phyloP scores from a whole-genome alignment of 352 stramenopile species.

The Phytopythium kandeliae region DNA sequence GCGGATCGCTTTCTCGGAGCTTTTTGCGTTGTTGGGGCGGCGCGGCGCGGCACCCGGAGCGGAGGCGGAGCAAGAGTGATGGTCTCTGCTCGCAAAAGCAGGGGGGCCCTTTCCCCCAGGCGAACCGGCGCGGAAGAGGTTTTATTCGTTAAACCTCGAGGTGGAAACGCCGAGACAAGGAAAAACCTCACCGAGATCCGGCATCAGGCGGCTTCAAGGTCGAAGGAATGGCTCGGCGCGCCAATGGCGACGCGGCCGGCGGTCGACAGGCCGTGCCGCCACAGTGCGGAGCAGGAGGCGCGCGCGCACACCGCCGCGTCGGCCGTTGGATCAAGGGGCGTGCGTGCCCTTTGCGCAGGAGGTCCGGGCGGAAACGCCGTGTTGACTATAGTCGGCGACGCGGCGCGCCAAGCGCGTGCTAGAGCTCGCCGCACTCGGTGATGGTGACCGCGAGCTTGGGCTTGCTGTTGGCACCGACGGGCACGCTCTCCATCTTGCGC shows the following conservation, averaged over 20 bases:
- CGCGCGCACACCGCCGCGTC: no score
- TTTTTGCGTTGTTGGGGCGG: conserved; percentile 2
- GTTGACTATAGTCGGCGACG: background rate
- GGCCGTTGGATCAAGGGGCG: no score
- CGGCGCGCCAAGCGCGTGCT: conserved; percentile 6
- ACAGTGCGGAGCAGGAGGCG: no score
- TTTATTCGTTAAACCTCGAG: background rate
- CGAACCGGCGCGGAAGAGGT: conserved; percentile 1
- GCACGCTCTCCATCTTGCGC: conserved; percentile 91
- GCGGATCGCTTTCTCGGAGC: conserved; percentile 2
- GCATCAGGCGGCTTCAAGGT: background rate
- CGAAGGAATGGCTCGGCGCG: no score
- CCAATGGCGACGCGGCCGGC: background rate
- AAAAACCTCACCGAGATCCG: background rate
- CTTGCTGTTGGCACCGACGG: conserved; percentile 76
- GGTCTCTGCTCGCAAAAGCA: background rate
- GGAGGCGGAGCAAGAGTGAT: background rate
- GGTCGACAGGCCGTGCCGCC: no score
- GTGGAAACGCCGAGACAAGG: background rate
- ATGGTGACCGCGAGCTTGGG: conserved; percentile 85
- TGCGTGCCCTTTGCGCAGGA: background rate
- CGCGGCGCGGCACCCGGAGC: background rate
- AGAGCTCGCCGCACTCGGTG: conserved; percentile 89
- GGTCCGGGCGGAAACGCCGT: background rate
- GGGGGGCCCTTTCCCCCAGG: background rate